Evolutionary conservation across 768 basidiomycete species (phyloP).

Genomic region (Panaeolus papilionaceus): DNA sequence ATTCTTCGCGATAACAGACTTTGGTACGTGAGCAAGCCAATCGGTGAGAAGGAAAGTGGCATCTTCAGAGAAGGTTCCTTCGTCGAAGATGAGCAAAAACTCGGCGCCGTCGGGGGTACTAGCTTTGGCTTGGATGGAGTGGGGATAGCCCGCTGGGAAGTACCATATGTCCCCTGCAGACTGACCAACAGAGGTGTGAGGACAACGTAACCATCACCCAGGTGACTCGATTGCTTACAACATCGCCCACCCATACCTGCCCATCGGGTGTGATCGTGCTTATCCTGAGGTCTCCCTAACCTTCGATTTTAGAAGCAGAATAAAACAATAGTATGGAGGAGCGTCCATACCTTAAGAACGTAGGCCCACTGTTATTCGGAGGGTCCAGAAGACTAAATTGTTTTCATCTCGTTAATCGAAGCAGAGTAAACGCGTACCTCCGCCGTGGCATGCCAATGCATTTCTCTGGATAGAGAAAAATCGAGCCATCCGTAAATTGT

Average conservation of each 20-base stretch:
- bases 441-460: constrained; percentile 62
- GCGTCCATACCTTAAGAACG: constrained; percentile 45
- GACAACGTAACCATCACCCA: neutral
- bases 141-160: constrained; percentile 63
- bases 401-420: neutral
- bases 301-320: constrained; percentile 15
- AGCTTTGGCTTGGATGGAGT: constrained; percentile 60
- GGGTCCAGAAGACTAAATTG: constrained; percentile 5
- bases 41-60: constrained; percentile 67
- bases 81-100: constrained; percentile 56
- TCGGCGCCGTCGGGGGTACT: constrained; percentile 53
- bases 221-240: constrained; percentile 40
- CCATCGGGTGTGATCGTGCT: constrained; percentile 60
- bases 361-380: constrained; percentile 52
- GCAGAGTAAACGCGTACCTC: constrained; percentile 37
- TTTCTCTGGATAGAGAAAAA: constrained; percentile 42
- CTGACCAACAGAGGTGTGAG: constrained; percentile 20
- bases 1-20: constrained; percentile 66
- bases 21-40: constrained; percentile 70
- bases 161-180: constrained; percentile 58
- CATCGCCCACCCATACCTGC: constrained; percentile 56
- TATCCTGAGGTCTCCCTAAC: constrained; percentile 50
- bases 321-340: neutral
- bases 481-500: constrained; percentile 9
- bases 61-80: constrained; percentile 58